phyloP scores from a whole-genome alignment of 164 flowering plant species.

The Magnolia kwangsiensis region DNA sequence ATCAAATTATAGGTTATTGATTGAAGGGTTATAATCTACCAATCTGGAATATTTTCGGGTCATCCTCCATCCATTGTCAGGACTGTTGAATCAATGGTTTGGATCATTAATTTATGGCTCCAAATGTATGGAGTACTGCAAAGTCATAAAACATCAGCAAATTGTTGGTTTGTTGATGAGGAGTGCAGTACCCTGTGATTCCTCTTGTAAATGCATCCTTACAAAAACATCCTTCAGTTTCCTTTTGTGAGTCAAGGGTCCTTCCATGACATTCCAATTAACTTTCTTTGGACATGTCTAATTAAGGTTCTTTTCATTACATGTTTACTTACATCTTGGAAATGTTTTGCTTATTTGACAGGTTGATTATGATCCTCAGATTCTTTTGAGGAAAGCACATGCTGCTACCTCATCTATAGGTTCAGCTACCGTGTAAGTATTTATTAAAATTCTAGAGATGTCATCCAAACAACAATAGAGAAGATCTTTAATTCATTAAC shows the following conservation, averaged over 20 bases:
- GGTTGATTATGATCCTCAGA: constrained; percentile 71
- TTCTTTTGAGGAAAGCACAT: constrained; percentile 76
- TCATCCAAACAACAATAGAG: too few relatives aligned
- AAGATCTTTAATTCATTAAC: too few relatives aligned
- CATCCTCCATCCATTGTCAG: neutral
- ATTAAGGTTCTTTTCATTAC: neutral
- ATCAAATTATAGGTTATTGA: neutral
- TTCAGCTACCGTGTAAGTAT: constrained; percentile 88
- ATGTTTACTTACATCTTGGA: constrained; percentile 3
- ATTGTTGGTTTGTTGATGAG: too few relatives aligned
- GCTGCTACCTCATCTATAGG: constrained; percentile 77
- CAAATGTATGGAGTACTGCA: too few relatives aligned
- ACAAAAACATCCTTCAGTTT: neutral
- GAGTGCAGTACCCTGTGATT: too few relatives aligned
- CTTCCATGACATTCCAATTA: too few relatives aligned
- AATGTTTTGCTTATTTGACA: constrained; percentile 24
- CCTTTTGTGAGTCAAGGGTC: neutral
- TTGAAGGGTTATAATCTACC: neutral
- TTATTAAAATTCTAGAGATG: neutral
- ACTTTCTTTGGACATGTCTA: neutral
- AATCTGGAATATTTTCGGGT: neutral
- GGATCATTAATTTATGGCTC: too few relatives aligned
- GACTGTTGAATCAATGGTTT: too few relatives aligned
- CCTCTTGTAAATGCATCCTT: too few relatives aligned
- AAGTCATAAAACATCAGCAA: too few relatives aligned